Evolutionary conservation across 352 stramenopile genomes (phyloP), one percentile per base, ranked within the genome.

Genomic region (Globisporangium cystogenes): DNA sequence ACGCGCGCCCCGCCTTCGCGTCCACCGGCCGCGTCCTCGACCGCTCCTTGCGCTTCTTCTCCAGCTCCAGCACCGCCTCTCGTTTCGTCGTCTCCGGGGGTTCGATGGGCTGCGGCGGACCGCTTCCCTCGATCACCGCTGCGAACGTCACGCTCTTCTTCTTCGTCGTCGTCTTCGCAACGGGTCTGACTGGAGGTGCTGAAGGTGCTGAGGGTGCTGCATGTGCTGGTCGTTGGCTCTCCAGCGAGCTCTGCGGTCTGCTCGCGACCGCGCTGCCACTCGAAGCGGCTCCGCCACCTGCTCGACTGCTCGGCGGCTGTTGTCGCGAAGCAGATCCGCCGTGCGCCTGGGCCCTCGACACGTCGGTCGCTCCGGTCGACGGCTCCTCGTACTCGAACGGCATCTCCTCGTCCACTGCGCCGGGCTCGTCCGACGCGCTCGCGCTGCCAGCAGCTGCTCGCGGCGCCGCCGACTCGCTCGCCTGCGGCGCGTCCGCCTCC

Each of bases 1-100:
- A 87, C 6, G 53, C 55, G 49, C 59, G 60, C 5, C 65, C 67
- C 20, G 86, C 72, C 3, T 70, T 59, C 15, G 60, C 21, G 21
- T 48, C 27, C 23, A 57, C 41, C 15, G 21, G n/a, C 2, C 46
- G 48, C 24, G 29, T 24, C 15, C 39, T 43, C 16, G 42, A 21
- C 27, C 43, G 35, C 0, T 27, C 23, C 7, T 33, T 45, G 6
- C 51, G 42, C 5, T 16, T 27, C 5, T 16, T 27, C 15, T 37
- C 42, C 4, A 23, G 4, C 21, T 51, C 31, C 5, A 5, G 10
- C 16, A 39, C 16, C 27, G n/a, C 39, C 20, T 56, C 41, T 14
- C 41, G 41, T 11, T 23, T 48, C 5, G 29, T 53, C n/a, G 39
- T 21, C 23, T 14, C 10, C 23, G 39, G 29, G 3, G 33, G 12